Percentiles rank a stretch among this genome's conserved stretches.
Evolutionary conservation across 345 rosid genomes (phyloP).

Genomic region (Bruguiera gymnorhiza): DNA sequence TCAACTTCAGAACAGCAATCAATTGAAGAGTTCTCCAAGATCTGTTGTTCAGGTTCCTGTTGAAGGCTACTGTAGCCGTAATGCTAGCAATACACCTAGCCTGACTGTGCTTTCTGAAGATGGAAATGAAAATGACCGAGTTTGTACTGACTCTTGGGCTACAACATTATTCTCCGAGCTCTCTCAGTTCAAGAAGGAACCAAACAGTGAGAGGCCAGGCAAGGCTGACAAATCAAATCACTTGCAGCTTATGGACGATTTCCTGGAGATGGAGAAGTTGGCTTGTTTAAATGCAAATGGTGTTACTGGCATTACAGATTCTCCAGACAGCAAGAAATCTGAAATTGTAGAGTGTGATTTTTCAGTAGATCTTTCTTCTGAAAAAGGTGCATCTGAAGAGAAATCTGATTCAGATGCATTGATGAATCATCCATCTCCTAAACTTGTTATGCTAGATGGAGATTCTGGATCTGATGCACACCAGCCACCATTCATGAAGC

Average conservation of each 20-base stretch:
- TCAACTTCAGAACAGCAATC: conserved; percentile 41
- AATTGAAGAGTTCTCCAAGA: conserved; percentile 50
- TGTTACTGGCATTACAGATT: conserved; percentile 25
- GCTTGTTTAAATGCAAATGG: conserved; percentile 58
- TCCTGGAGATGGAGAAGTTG: conserved; percentile 96
- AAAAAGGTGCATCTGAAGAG: conserved; percentile 25
- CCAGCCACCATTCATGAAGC: conserved; percentile 38
- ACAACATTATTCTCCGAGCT: conserved; percentile 48
- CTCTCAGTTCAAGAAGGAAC: conserved; percentile 58
- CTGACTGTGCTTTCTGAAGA: conserved; percentile 82
- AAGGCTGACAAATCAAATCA: conserved; percentile 48
- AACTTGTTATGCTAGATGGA: conserved; percentile 12
- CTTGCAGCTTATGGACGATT: conserved; percentile 94
- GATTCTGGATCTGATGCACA: conserved; percentile 36
- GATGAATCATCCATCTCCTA: conserved; percentile 17
- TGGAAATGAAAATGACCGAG: conserved; percentile 74
- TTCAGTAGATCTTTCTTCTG: conserved; percentile 28
- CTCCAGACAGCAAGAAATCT: conserved; percentile 39
- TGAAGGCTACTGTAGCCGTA: conserved; percentile 56
- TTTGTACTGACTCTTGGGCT: conserved; percentile 75
- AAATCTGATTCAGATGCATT: conserved; percentile 22
- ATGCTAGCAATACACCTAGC: conserved; percentile 74
- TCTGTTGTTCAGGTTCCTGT: conserved; percentile 45
- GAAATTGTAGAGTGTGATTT: conserved; percentile 31
- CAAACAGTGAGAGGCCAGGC: conserved; percentile 36